Evolutionary conservation across 2,329 filamentous ascomycete species (phyloP).

Genomic region (Colletotrichum salicis): DNA sequence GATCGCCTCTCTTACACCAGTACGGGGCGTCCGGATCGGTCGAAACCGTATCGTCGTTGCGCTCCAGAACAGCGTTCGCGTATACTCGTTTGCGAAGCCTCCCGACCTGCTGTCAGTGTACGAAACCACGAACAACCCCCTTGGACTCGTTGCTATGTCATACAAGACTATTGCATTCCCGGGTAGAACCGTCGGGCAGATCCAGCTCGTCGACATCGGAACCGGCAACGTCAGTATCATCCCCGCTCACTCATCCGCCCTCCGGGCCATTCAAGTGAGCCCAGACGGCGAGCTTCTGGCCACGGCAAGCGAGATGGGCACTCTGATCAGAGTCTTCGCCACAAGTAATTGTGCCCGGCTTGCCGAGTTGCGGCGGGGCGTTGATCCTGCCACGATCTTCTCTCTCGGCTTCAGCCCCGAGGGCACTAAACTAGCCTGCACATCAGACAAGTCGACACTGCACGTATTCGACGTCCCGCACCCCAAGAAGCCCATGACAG

Average conservation of each 20-base stretch:
- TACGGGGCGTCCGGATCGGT: conserved; percentile 79
- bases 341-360: conserved; percentile 83
- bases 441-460: conserved; percentile 94
- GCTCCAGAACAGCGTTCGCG: conserved; percentile 81
- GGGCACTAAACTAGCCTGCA: conserved; percentile 84
- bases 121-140: conserved; percentile 86
- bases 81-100: conserved; percentile 82
- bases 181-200: conserved; percentile 86
- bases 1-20: conserved; percentile 82
- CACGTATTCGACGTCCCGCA: conserved; percentile 90
- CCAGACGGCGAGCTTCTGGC: conserved; percentile 83
- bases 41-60: conserved; percentile 82
- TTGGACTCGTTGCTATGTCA: conserved; percentile 83
- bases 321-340: conserved; percentile 86
- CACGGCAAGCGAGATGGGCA: conserved; percentile 91
- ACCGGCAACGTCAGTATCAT: conserved; percentile 92
- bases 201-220: conserved; percentile 83
- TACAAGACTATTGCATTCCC: conserved; percentile 82
- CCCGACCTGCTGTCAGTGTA: conserved; percentile 78
- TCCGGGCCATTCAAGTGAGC: conserved; percentile 84
- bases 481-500: conserved; percentile 51
- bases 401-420: conserved; percentile 88
- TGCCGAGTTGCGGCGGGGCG: conserved; percentile 86
- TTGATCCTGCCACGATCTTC: conserved; percentile 88
- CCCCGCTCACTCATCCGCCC: conserved; percentile 82